Evolutionary conservation across 2,329 filamentous ascomycete genomes (phyloP).

Genomic region (Cladophialophora exuberans): DNA sequence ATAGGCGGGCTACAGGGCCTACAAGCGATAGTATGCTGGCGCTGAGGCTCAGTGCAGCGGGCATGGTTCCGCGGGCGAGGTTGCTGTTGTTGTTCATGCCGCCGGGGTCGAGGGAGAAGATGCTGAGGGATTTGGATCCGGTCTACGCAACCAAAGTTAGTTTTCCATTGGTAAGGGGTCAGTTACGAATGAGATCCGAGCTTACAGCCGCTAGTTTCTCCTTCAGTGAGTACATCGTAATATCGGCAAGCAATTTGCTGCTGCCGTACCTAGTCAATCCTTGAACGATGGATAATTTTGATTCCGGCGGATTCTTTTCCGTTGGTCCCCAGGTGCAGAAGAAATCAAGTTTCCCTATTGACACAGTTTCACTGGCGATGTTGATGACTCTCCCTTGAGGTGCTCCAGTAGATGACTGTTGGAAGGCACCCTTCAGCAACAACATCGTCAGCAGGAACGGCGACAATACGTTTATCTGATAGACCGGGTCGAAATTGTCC

Average conservation of each 20-base stretch:
- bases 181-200: neutral
- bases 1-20: neutral
- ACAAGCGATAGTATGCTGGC: neutral
- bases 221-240: conserved; percentile 8
- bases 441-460: conserved; percentile 9
- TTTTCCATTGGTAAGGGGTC: neutral
- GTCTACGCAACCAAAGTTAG: neutral
- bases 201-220: conserved; percentile 8
- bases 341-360: conserved; percentile 4
- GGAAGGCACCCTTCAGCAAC: conserved; percentile 3
- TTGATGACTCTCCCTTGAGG: neutral
- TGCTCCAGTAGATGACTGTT: neutral
- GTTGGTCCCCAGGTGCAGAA: conserved; percentile 11
- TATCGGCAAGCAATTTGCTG: conserved; percentile 9
- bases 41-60: neutral
- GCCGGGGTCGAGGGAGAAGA: conserved; percentile 9
- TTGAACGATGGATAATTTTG: neutral
- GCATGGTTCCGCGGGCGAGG: conserved; percentile 4
- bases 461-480: conserved; percentile 10
- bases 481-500: conserved; percentile 5
- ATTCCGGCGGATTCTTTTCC: conserved; percentile 1
- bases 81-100: conserved; percentile 12
- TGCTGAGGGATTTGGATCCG: neutral
- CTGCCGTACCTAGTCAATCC: conserved; percentile 13
- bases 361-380: conserved; percentile 6